These are phyloP conservation scores for Starmerella potacharoeniae DNA, from an alignment of 805 yeast species.

Conservation along the genomic window DNA sequence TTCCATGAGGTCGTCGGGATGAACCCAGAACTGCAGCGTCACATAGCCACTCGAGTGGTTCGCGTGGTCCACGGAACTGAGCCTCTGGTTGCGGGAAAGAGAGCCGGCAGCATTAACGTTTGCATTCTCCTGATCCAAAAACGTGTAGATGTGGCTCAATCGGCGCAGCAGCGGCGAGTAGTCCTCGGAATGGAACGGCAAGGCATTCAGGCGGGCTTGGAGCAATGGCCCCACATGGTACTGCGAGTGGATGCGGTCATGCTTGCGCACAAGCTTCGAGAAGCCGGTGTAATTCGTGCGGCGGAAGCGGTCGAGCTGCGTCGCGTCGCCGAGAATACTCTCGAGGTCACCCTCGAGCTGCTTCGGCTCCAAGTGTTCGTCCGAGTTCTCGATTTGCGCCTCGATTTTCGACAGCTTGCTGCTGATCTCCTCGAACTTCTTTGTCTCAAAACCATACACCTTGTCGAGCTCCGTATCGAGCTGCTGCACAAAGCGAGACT, in stretches of 20 bases:
- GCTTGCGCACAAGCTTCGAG: conserved; percentile 87
- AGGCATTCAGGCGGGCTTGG: conserved; percentile 71
- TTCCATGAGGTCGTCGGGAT: conserved; percentile 94
- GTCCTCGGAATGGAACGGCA: conserved; percentile 92
- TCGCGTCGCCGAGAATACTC: conserved; percentile 58
- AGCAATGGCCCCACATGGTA: conserved; percentile 85
- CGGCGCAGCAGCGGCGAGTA: conserved; percentile 83
- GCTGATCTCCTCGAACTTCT: conserved; percentile 58
- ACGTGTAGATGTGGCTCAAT: conserved; percentile 62
- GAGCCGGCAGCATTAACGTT: conserved; percentile 25
- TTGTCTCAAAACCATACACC: conserved; percentile 74
- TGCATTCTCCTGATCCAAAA: conserved; percentile 62
- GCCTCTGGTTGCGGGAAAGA: conserved; percentile 25
- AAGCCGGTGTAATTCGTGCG: conserved; percentile 92
- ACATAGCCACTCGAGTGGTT: conserved; percentile 31
- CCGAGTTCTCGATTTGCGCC: conserved; percentile 20
- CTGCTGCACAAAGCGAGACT: conserved; percentile 64
- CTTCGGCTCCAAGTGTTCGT: conserved; percentile 32
- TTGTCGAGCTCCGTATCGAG: conserved; percentile 83
- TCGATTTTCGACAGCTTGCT: conserved; percentile 56
- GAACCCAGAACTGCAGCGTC: conserved; percentile 87
- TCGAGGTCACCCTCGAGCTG: conserved; percentile 61
- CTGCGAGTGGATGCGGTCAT: conserved; percentile 77
- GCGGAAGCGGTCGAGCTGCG: conserved; percentile 79
- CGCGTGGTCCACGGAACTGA: conserved; percentile 26